These are phyloP conservation scores for Patellifolia procumbens DNA, from an alignment of 179 eudicot genomes.

Conservation along the genomic window DNA sequence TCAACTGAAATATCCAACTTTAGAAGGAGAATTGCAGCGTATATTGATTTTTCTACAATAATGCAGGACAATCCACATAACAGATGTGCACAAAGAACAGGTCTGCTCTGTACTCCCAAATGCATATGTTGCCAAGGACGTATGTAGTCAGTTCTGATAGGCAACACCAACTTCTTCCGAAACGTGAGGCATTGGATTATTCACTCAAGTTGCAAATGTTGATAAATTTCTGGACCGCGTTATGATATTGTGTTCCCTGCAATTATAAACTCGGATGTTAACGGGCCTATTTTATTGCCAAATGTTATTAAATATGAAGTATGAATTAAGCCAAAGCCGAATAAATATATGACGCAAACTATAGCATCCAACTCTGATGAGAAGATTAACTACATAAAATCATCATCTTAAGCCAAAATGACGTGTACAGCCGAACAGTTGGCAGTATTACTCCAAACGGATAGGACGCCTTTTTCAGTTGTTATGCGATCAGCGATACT, in stretches of 20 bases:
- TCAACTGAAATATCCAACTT: not conserved
- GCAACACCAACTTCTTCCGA: conserved; percentile 1
- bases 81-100: not conserved
- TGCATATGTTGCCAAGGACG: conserved; percentile 2
- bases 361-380: not conserved
- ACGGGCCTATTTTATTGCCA: not conserved
- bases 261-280: not conserved
- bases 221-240: conserved; percentile 84
- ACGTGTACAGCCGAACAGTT: not conserved
- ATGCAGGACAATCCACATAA: conserved; percentile 1
- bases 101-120: not conserved
- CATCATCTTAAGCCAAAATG: not conserved
- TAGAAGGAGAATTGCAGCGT: not conserved
- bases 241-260: conserved; percentile 93
- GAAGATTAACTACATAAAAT: not conserved
- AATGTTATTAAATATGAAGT: no score
- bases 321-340: no score
- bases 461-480: not conserved
- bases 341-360: not conserved
- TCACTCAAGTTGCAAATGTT: conserved; percentile 64
- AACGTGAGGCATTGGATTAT: conserved; percentile 16
- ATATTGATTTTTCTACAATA: not conserved
- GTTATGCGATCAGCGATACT: not conserved
- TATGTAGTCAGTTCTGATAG: not conserved
- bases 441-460: not conserved